phyloP scores from a whole-genome alignment of 2,329 filamentous ascomycete genomes.

The Coniochaeta sp. region DNA sequence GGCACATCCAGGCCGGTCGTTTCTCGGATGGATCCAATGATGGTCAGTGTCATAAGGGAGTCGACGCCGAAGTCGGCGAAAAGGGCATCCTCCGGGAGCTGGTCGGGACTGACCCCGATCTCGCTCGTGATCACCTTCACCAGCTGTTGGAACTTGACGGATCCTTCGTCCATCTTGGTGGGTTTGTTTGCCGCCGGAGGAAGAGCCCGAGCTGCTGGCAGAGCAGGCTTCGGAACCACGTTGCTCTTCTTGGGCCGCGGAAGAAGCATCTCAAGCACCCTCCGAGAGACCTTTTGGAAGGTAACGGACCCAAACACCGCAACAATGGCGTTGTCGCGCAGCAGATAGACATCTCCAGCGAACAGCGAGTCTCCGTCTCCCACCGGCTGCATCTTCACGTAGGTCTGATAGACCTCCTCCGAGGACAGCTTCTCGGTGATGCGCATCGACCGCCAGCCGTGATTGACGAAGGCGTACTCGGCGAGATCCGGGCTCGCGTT shows the following conservation, averaged over 20 bases:
- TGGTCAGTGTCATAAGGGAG: slow-evolving; percentile 19
- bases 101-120: slow-evolving; percentile 9
- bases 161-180: too few species aligned
- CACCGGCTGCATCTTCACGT: slow-evolving; percentile 17
- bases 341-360: slow-evolving; percentile 18
- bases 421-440: slow-evolving; percentile 13
- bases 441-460: slow-evolving; percentile 15
- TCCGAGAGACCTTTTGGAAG: too few species aligned
- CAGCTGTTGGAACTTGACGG: too few species aligned
- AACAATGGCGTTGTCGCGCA: slow-evolving; percentile 16
- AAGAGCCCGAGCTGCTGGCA: too few species aligned
- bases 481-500: slow-evolving; percentile 5
- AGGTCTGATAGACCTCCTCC: slow-evolving; percentile 10
- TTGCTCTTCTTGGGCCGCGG: too few species aligned
- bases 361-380: slow-evolving; percentile 10
- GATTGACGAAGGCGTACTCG: slow-evolving; percentile 14
- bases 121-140: slow-evolving; percentile 11
- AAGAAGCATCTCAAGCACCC: too few species aligned
- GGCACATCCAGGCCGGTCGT: too few species aligned
- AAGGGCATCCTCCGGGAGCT: slow-evolving; percentile 11
- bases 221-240: too few species aligned
- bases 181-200: too few species aligned
- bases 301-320: slow-evolving; percentile 9
- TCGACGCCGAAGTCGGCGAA: slow-evolving; percentile 23
- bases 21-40: slow-evolving; percentile 5